Evolutionary conservation across 441 rosid species (phyloP).

Genomic region (Syzygium malaccense): DNA sequence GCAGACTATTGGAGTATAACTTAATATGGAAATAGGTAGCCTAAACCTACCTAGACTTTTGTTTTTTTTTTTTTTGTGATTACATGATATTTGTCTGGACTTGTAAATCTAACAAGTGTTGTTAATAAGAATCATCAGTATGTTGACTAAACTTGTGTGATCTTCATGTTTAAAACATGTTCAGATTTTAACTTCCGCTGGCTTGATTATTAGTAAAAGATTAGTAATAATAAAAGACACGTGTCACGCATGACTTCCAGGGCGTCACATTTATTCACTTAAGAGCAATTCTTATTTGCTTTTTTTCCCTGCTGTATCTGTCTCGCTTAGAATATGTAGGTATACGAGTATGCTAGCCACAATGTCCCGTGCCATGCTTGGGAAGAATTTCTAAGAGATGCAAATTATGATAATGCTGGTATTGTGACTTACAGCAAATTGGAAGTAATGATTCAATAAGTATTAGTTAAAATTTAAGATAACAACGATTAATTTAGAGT

Average conservation of each 20-base stretch:
- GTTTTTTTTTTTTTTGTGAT: too few relatives aligned
- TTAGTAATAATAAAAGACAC: too few relatives aligned
- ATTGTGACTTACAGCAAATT: neutral
- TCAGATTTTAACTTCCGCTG: too few relatives aligned
- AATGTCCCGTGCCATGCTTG: neutral
- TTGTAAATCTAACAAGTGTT: too few relatives aligned
- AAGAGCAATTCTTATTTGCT: neutral
- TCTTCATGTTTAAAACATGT: too few relatives aligned
- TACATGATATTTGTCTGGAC: too few relatives aligned
- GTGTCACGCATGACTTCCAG: fast-evolving
- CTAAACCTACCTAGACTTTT: too few relatives aligned
- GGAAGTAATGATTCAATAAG: neutral
- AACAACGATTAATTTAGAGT: neutral
- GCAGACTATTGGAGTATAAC: too few relatives aligned
- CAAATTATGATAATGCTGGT: neutral
- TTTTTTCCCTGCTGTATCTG: neutral
- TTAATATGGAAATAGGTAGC: too few relatives aligned
- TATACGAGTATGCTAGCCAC: neutral
- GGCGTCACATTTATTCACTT: neutral
- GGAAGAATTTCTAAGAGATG: neutral
- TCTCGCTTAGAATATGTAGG: neutral
- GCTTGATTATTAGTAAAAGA: too few relatives aligned
- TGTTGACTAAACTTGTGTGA: too few relatives aligned
- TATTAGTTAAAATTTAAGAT: neutral
- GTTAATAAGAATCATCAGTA: too few relatives aligned